A percentile compares a stretch with the other conserved stretches of the same genome.
These are phyloP conservation scores for Cercis canadensis DNA, from an alignment of 306 rosid species.

Conservation along the genomic window DNA sequence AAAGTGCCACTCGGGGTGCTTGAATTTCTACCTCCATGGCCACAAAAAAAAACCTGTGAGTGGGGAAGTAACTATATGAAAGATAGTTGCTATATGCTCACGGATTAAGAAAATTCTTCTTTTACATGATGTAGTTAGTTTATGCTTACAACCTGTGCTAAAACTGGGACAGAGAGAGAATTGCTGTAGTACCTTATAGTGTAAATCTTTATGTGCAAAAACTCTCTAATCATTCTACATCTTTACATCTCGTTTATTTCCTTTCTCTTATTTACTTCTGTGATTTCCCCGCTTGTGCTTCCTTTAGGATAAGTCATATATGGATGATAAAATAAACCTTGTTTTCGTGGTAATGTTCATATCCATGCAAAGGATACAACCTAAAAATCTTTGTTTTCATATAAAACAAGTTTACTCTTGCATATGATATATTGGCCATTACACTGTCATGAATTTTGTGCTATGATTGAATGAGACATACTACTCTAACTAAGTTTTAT, in stretches of 20 bases:
- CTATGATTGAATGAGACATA: constrained; percentile 6
- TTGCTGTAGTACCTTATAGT: not conserved
- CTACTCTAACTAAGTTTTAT: not conserved
- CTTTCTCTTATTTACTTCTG: not conserved
- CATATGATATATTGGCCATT: constrained; percentile 8
- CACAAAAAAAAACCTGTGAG: too few relatives aligned
- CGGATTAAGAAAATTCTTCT: too few relatives aligned
- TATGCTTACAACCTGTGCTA: not conserved
- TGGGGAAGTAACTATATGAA: constrained; percentile 14
- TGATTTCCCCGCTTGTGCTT: constrained; percentile 12
- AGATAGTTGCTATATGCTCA: not conserved
- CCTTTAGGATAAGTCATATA: not conserved
- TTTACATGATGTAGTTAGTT: constrained; percentile 19
- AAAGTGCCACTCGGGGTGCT: constrained; percentile 8
- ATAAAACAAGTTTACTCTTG: constrained; percentile 12
- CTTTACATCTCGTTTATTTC: constrained; percentile 1
- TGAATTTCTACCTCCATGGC: not conserved
- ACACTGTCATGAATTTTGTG: constrained; percentile 4
- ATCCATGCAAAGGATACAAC: constrained; percentile 23
- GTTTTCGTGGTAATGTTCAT: not conserved
- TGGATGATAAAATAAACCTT: constrained; percentile 10
- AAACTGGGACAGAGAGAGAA: too few relatives aligned
- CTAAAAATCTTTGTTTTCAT: constrained; percentile 11
- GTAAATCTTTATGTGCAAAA: not conserved
- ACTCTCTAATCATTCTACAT: constrained; percentile 9